A percentile compares a stretch with the other conserved stretches of the same genome.
Conservation (phyloP, 73 alveolate species). For the Effrenium voratum region DNA sequence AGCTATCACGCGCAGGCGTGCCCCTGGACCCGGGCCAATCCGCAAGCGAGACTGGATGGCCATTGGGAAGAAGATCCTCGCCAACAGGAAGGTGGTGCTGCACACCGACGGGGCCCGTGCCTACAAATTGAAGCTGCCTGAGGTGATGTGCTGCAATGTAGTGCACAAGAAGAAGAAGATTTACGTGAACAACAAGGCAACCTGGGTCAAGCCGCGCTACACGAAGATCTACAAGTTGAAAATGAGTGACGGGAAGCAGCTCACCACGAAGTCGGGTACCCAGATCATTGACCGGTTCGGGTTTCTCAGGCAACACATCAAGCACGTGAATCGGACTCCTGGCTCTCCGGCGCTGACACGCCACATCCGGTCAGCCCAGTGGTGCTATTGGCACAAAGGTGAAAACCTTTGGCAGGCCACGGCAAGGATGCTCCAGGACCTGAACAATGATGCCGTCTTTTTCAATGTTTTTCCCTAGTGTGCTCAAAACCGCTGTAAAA, state of each 20-base stretch:
- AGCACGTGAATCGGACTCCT: background rate
- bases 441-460: background rate
- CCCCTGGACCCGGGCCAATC: slow-evolving; percentile 6
- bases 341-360: background rate
- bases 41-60: background rate
- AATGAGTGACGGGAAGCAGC: background rate
- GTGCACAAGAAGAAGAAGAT: slow-evolving; percentile 8
- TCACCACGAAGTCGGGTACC: background rate
- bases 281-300: background rate
- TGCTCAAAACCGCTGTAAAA: too few relatives aligned
- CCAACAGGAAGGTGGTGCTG: background rate
- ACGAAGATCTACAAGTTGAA: background rate
- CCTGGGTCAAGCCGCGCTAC: background rate
- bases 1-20: background rate
- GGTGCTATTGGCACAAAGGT: background rate
- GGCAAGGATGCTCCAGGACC: background rate
- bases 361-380: background rate
- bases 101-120: slow-evolving; percentile 2
- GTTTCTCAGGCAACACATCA: background rate
- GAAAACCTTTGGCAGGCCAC: background rate
- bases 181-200: background rate
- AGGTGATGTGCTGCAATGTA: background rate
- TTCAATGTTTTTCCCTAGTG: too few relatives aligned
- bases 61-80: background rate
- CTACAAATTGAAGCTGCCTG: background rate